These are phyloP conservation scores for Euphorbia peplus DNA, from an alignment of 345 rosid species.

Conservation along the genomic window DNA sequence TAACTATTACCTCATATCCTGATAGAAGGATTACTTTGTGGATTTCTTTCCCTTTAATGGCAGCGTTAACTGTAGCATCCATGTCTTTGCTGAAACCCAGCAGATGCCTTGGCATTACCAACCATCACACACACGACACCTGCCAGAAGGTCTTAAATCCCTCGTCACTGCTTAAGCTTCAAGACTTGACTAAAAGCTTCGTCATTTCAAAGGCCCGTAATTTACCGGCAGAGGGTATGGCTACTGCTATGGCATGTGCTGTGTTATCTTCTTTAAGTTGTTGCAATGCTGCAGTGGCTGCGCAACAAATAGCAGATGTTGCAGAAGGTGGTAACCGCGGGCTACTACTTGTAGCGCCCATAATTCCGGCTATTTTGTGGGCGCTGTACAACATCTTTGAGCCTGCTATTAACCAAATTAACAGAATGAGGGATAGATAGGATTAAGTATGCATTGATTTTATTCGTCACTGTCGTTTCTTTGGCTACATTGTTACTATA, in stretches of 20 bases:
- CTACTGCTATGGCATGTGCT: not conserved
- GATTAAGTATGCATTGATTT: not conserved
- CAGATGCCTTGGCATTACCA: not conserved
- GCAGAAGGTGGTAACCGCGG: constrained; percentile 6
- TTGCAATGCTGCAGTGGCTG: not conserved
- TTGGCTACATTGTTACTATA: not conserved
- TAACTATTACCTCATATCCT: too few relatives aligned
- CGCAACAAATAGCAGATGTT: not conserved
- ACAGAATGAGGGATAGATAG: not conserved
- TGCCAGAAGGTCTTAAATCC: not conserved
- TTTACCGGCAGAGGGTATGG: not conserved
- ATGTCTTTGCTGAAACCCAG: not conserved
- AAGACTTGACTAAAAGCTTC: not conserved
- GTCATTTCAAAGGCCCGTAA: not conserved
- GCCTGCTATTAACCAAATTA: not conserved
- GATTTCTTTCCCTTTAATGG: too few relatives aligned
- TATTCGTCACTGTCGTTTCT: not conserved
- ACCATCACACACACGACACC: not conserved
- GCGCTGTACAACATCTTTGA: not conserved
- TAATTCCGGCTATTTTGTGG: constrained; percentile 3
- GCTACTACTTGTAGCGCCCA: not conserved
- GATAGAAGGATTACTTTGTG: too few relatives aligned
- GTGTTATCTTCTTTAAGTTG: not conserved
- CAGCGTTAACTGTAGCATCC: not conserved
- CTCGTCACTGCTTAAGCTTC: not conserved